Evolutionary conservation across 495 filamentous ascomycete genomes (phyloP).

Genomic region (Penicillium robsamsonii): DNA sequence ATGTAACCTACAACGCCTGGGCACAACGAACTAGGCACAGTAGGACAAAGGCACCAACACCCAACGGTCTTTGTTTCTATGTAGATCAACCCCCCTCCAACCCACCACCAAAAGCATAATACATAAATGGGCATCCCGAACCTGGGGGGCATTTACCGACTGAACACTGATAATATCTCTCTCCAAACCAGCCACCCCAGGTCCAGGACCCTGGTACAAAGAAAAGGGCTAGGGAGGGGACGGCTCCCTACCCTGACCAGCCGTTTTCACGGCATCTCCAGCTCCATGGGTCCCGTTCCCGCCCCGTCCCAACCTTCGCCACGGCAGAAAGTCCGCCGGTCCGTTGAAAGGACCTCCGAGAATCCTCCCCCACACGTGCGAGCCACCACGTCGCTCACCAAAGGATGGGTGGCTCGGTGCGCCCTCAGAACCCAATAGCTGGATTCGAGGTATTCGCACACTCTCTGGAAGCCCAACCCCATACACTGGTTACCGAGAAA

Average conservation of each 20-base stretch:
- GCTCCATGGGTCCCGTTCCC: constrained; percentile 32
- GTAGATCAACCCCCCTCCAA: not conserved
- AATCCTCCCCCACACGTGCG: constrained; percentile 40
- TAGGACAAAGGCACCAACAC: not conserved
- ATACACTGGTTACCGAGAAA: constrained; percentile 13
- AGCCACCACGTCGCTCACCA: constrained; percentile 17
- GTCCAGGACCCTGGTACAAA: constrained; percentile 7
- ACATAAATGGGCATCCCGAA: constrained; percentile 7
- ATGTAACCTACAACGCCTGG: not conserved
- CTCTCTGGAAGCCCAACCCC: constrained; percentile 12
- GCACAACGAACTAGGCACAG: not conserved
- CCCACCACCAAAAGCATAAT: not conserved
- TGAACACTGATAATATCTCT: not conserved
- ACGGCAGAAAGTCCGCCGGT: constrained; percentile 30
- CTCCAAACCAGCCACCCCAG: constrained; percentile 1
- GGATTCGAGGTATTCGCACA: constrained; percentile 30
- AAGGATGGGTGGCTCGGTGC: constrained; percentile 39
- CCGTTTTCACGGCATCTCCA: constrained; percentile 18
- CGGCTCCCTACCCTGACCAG: constrained; percentile 3
- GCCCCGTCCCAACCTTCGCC: constrained; percentile 40
- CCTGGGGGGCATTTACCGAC: not conserved
- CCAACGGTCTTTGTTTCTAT: constrained; percentile 2
- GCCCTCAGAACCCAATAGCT: constrained; percentile 43
- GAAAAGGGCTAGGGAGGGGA: constrained; percentile 5
- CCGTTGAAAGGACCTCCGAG: constrained; percentile 17